Evolutionary conservation across 164 flowering plant species (phyloP), one percentile per base, ranked within the genome.

Genomic region (Berberis thunbergii): DNA sequence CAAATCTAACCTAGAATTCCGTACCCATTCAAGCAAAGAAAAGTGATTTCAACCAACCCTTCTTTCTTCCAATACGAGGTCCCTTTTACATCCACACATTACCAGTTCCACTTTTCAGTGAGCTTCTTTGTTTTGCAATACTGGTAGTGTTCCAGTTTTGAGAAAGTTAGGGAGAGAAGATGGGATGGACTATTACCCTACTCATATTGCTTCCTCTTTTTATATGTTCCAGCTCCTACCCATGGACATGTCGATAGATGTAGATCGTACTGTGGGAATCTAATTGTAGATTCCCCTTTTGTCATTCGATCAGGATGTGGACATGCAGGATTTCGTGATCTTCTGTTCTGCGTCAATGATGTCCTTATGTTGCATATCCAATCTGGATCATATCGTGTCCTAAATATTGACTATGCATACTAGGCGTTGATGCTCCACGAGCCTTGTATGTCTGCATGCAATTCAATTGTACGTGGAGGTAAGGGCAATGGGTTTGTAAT

Each of bases 341-440:
- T 87, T 49, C 72, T 91, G 12, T 91, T 84, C 59, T 94, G 97
- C 78, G 78, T 91, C 62, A 89, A 91, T 46, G 94, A 89, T 13
- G 82, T 87, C 1, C 85, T 91, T 45, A 87, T 91, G 94, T 69
- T 95, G 68, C 99, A 91, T 72, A 78, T 91, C 1, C 70, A 72
- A 54, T 95, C 99, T 0, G 99, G 97, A 2, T 95, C 99, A 0
- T 95, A 95, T 70, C 77, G 99, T 10, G 97, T 95, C 40, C 64
- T 83, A 0, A 79, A 79, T 65, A 85, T 91, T 7, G 99, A 95
- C 76, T 95, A 95, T 62, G 87, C 89, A 3, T 91, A 83, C 72
- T 69, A 75, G 42, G 66, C 91, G 2, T 74, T 95, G 4, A 88
- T 91, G 0, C 78, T 95, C 43, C 86, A 85, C n/a, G 99, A 95